Percentiles rank a stretch among this genome's conserved stretches.
Conservation (phyloP, 148 eudicot genomes). For the Amaranthus hypochondriacus region DNA sequence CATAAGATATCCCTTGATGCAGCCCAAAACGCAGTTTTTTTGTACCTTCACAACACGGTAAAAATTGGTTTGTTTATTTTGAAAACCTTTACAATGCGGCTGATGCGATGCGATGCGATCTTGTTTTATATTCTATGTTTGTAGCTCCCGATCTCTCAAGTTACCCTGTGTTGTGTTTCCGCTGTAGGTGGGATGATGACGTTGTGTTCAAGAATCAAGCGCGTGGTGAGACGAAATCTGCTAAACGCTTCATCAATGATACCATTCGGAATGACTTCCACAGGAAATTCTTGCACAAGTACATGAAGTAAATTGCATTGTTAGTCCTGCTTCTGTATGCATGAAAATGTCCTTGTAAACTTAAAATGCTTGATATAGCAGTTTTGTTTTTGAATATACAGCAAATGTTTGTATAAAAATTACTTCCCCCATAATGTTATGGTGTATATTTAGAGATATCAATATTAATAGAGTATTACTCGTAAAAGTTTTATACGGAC, state of each 20-base stretch:
- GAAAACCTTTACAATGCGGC: no score
- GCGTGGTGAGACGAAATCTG: constrained; percentile 79
- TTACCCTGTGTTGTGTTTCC: no score
- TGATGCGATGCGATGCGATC: no score
- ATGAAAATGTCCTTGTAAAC: not conserved
- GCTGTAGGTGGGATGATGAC: constrained; percentile 81
- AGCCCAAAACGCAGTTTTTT: no score
- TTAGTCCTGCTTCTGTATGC: not conserved
- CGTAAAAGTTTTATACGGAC: no score
- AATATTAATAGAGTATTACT: no score
- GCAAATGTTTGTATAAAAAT: not conserved
- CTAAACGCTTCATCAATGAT: constrained; percentile 94
- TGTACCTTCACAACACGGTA: no score
- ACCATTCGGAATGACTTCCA: constrained; percentile 92
- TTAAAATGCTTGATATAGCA: not conserved
- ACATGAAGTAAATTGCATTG: constrained; percentile 62
- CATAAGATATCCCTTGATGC: no score
- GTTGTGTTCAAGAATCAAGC: constrained; percentile 98
- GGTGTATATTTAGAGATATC: no score
- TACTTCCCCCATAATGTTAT: not conserved
- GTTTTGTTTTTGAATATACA: not conserved
- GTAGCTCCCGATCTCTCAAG: no score
- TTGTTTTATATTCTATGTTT: no score
- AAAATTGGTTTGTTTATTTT: no score
- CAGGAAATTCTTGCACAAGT: constrained; percentile 84